Conservation (phyloP, 2,329 filamentous ascomycete genomes). For the Colletotrichum phormii region DNA sequence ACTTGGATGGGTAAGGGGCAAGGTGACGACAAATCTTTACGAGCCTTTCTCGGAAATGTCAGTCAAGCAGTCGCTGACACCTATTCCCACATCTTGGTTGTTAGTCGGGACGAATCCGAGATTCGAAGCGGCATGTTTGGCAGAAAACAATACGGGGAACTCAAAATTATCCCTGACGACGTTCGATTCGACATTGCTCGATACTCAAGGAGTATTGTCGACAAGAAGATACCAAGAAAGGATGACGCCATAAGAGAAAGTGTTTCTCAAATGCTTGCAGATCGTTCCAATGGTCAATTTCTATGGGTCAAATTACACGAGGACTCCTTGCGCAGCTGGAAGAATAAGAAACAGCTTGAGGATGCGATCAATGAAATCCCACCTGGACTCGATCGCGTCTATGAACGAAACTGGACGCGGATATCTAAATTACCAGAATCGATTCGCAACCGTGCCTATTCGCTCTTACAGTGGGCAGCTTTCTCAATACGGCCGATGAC, state of each 20-base stretch:
- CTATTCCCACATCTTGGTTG: constrained; percentile 39
- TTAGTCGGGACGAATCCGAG: constrained; percentile 42
- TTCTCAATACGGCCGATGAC: constrained; percentile 41
- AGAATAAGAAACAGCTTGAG: constrained; percentile 45
- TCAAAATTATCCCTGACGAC: constrained; percentile 38
- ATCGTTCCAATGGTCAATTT: constrained; percentile 48
- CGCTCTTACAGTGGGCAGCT: constrained; percentile 45
- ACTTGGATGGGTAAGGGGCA: neutral
- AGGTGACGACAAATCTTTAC: neutral
- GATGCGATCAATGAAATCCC: constrained; percentile 43
- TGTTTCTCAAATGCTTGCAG: constrained; percentile 41
- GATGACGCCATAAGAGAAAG: constrained; percentile 25
- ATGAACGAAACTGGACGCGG: constrained; percentile 45
- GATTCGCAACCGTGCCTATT: constrained; percentile 40
- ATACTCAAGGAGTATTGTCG: constrained; percentile 43
- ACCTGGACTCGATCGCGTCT: constrained; percentile 42
- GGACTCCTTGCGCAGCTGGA: constrained; percentile 39
- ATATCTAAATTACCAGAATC: constrained; percentile 33
- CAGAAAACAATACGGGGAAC: constrained; percentile 13
- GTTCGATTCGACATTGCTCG: constrained; percentile 40
- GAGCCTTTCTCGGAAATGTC: constrained; percentile 37
- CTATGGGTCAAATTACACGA: constrained; percentile 47
- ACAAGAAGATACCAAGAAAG: constrained; percentile 45
- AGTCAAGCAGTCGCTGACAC: constrained; percentile 12
- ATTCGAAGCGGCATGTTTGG: constrained; percentile 39